Conservation (phyloP, 768 basidiomycete genomes). For the Leccinum subgranulosum region DNA sequence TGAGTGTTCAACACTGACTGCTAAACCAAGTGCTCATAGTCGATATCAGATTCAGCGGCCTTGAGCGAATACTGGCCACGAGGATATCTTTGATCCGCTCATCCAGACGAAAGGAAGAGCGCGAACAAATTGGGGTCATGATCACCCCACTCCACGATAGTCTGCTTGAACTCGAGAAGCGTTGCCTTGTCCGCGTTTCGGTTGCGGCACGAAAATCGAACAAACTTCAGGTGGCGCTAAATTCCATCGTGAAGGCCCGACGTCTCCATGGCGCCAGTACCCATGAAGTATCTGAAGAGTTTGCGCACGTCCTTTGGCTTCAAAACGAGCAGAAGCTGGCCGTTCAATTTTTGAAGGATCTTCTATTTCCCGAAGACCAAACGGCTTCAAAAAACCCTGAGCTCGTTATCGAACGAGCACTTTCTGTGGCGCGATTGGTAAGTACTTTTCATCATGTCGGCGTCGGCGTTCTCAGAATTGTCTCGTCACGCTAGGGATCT, state of each 20-base stretch:
- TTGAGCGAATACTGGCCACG: constrained; percentile 79
- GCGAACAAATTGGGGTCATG: constrained; percentile 73
- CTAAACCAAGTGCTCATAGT: constrained; percentile 6
- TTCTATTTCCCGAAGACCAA: constrained; percentile 20
- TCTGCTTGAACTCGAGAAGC: constrained; percentile 61
- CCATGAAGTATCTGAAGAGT: constrained; percentile 70
- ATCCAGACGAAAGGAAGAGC: constrained; percentile 62
- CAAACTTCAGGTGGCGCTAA: constrained; percentile 80
- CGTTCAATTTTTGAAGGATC: constrained; percentile 61
- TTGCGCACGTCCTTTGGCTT: constrained; percentile 86
- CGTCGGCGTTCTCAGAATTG: neutral
- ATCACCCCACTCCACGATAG: constrained; percentile 47
- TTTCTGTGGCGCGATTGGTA: constrained; percentile 65
- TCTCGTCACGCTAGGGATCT: constrained; percentile 55
- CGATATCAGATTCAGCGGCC: constrained; percentile 59
- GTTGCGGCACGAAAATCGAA: constrained; percentile 64
- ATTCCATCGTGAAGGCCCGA: constrained; percentile 77
- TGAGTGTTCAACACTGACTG: constrained; percentile 36
- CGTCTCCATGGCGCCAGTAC: constrained; percentile 46
- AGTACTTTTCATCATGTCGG: constrained; percentile 17
- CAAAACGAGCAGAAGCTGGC: constrained; percentile 84
- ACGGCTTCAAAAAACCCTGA: constrained; percentile 10
- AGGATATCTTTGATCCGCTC: constrained; percentile 80
- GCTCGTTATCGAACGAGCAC: constrained; percentile 32
- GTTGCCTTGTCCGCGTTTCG: constrained; percentile 69